A percentile compares a stretch with the other conserved stretches of the same genome.
phyloP scores from a whole-genome alignment of 352 stramenopile genomes.

The Phytophthora chlamydospora region DNA sequence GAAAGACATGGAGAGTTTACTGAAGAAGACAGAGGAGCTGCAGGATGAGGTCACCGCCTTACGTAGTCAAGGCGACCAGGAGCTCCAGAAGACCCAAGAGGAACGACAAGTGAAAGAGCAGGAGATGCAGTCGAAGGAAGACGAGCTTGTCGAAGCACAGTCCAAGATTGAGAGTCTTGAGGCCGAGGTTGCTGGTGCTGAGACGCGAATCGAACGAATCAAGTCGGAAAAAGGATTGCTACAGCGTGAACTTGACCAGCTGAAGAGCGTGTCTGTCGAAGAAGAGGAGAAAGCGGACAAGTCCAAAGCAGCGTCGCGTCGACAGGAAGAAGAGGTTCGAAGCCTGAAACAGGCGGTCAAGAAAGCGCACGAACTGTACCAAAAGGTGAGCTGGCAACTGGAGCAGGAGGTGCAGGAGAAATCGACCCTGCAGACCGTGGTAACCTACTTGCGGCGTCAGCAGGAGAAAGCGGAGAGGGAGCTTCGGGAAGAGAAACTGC shows the following conservation, averaged over 20 bases:
- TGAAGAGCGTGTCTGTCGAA: slow-evolving; percentile 47
- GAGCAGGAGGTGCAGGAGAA: slow-evolving; percentile 62
- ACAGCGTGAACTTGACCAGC: slow-evolving; percentile 33
- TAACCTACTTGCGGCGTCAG: slow-evolving; percentile 48
- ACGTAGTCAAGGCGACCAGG: slow-evolving; percentile 29
- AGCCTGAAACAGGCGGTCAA: slow-evolving; percentile 61
- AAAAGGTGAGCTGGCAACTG: slow-evolving; percentile 59
- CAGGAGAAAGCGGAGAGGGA: slow-evolving; percentile 48
- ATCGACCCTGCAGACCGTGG: slow-evolving; percentile 42
- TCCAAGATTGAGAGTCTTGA: slow-evolving; percentile 38
- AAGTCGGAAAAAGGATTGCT: slow-evolving; percentile 49
- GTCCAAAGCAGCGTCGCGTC: slow-evolving; percentile 39
- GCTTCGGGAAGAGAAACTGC: slow-evolving; percentile 46
- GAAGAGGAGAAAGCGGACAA: slow-evolving; percentile 60
- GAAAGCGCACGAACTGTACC: slow-evolving; percentile 65
- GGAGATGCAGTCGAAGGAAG: slow-evolving; percentile 30
- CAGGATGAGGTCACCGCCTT: slow-evolving; percentile 48
- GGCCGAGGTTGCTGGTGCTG: slow-evolving; percentile 10
- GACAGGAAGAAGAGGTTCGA: slow-evolving; percentile 63
- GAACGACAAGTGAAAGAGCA: slow-evolving; percentile 35
- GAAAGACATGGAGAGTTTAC: slow-evolving; percentile 49
- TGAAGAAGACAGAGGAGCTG: slow-evolving; percentile 40
- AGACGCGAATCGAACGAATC: slow-evolving; percentile 21
- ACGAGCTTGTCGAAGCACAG: slow-evolving; percentile 37
- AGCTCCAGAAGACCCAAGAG: slow-evolving; percentile 19